These are phyloP conservation scores for Quercus bicolor DNA, from an alignment of 306 rosid species.

Conservation along the genomic window DNA sequence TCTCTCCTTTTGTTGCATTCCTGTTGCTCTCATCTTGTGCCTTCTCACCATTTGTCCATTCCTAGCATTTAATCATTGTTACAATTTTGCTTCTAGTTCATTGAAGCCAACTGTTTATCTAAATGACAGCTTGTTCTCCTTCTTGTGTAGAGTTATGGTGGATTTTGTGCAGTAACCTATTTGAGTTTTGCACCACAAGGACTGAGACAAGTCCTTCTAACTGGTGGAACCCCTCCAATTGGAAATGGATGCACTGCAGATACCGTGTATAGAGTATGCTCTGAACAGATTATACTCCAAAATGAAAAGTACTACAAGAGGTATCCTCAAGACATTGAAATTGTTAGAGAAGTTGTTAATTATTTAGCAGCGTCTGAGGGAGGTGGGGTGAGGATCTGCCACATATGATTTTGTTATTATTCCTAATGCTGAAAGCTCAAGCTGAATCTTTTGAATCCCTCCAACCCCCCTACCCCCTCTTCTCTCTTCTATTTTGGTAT, in stretches of 20 bases:
- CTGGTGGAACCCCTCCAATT: slow-evolving; percentile 95
- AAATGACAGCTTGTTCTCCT: slow-evolving; percentile 21
- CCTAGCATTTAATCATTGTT: not conserved
- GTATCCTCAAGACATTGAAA: slow-evolving; percentile 79
- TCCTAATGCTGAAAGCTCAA: slow-evolving; percentile 22
- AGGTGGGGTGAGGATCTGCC: slow-evolving; percentile 62
- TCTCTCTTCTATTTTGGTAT: slow-evolving; percentile 21
- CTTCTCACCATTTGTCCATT: slow-evolving; percentile 2
- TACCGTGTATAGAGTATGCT: slow-evolving; percentile 66
- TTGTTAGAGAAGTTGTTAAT: slow-evolving; percentile 71
- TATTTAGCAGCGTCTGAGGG: slow-evolving; percentile 68
- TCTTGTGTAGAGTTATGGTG: slow-evolving; percentile 77
- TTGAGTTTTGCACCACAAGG: slow-evolving; percentile 92
- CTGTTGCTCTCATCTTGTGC: not conserved
- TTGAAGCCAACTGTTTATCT: slow-evolving; percentile 21
- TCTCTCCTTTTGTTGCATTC: not conserved
- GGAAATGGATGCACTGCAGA: slow-evolving; percentile 78
- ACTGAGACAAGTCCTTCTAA: slow-evolving; percentile 73
- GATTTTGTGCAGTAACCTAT: slow-evolving; percentile 91
- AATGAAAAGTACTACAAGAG: slow-evolving; percentile 91
- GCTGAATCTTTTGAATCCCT: slow-evolving; percentile 11
- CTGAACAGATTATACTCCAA: slow-evolving; percentile 60
- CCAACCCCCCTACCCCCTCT: not conserved
- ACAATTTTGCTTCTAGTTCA: slow-evolving; percentile 15
- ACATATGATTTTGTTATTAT: slow-evolving; percentile 21